These are phyloP conservation scores for Metroxylon sagu DNA, from an alignment of 176 grass and related monocot genomes.

Conservation along the genomic window DNA sequence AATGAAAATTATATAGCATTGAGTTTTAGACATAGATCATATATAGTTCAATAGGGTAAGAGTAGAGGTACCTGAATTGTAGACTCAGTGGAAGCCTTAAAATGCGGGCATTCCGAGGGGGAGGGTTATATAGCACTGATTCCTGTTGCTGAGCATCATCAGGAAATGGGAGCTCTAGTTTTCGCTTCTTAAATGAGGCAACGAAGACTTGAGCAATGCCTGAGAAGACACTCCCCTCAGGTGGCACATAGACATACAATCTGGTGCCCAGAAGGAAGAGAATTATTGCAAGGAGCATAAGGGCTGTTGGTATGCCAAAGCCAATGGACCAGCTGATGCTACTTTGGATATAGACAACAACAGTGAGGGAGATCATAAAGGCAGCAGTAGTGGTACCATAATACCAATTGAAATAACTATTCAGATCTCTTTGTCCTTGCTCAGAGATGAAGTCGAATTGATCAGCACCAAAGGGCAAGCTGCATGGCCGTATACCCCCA, in stretches of 20 bases:
- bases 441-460: conserved; percentile 42
- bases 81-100: conserved; percentile 50
- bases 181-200: no score
- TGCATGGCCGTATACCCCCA: conserved; percentile 44
- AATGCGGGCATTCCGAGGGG: background rate
- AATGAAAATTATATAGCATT: no score
- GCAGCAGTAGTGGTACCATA: background rate
- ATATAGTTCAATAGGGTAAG: no score
- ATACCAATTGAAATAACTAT: conserved; percentile 48
- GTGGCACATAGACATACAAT: no score
- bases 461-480: conserved; percentile 50
- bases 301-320: background rate
- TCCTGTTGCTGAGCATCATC: no score
- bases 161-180: no score
- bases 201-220: no score
- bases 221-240: no score
- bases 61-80: conserved; percentile 41
- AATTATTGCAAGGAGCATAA: background rate
- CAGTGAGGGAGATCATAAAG: background rate
- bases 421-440: conserved; percentile 25
- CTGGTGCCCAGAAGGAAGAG: background rate
- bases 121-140: no score
- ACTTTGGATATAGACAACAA: background rate
- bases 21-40: no score
- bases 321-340: background rate